Base-by-base conservation (phyloP, 345 rosid species). In the Brassica rapa region DNA sequence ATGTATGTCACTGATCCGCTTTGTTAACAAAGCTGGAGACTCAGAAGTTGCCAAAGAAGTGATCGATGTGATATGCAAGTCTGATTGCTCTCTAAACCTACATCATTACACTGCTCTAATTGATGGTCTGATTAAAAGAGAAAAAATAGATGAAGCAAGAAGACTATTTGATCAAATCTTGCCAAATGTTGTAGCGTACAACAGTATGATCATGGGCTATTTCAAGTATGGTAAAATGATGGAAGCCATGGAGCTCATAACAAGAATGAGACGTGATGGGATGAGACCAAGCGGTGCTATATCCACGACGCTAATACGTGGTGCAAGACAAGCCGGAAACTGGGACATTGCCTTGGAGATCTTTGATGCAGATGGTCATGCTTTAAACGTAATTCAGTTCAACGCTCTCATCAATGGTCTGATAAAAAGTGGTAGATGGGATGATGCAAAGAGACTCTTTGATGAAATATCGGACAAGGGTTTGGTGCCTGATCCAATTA, bases 401-500 rank as follows among this genome's bases (percentile, higher is more conserved):
- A 55, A 6, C 55, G 73, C 63, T 30, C 73, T 53, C 49, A 70
- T 70, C 21, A 12, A 60, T 65, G 63, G 71, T 33, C 51, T 65
- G 37, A 51, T 65, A 51, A 74, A 35, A 65, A 74, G 35, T 64
- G 63, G 53, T 2, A 73, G 14, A 64, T 21, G 3, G 10, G 35
- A 3, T 51, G 63, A 74, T 30, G 70, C 53, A 32, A 51, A 23
- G 55, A 51, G 55, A 51, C 55, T 33, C 33, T 74, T 53, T 33
- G 64, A 53, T 65, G 55, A n/a, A n/a, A 74, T 53, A 7, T 32
- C 6, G 5, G 65, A 25, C 16, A 74, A 51, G 55, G 71, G 39
- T 74, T 74, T 74, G 64, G 55, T 64, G 55, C 37, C 77, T 33
- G 56, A 65, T 65, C 39, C 37, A 15, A 35, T 65, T 32, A 65